Evolutionary conservation across 176 grass and related monocot genomes (phyloP), one percentile per base, ranked within the genome.

Genomic region (Musa beccarii): DNA sequence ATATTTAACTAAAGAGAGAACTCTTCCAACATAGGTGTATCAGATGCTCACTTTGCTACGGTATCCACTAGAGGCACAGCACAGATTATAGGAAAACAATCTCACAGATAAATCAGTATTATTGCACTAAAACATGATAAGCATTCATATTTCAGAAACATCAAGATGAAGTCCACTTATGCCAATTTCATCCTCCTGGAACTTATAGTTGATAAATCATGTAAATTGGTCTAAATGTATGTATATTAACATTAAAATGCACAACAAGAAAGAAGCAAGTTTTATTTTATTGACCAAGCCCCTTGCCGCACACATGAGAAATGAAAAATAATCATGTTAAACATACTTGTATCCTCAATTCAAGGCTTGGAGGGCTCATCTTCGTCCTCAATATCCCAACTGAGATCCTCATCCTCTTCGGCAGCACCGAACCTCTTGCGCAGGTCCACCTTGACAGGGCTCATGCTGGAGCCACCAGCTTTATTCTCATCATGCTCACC

Each of bases 401-500:
- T 75, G 53, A 75, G 72, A 75, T 57, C 72, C 8, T 59, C 72
- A 75, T 59, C 24, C 54, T 75, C 72, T 43, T 43, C 54, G 49
- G 54, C 23, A 75, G 54, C 54, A 49, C 72, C 11, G 19, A 59
- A 26, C n/a, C 72, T 59, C 20, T 75, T 75, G 72, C 1, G 14
- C 54, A 75, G 54, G 59, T 75, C 24, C 54, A 75, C 24, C 54
- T 59, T 49, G 14, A 17, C 26, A 55, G 25, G 54, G 11, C 14
- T 75, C 14, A 1, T 26, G 59, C 13, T 59, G 26, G 25, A 77
- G 80, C 51, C 83, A n/a, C 10, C 20, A 17, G 20, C 54, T 78
- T 80, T 87, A 80, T 93, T 97, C 29, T 97, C 86, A 69, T 85
- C 88, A 77, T 86, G 23, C 84, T 89, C 85, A 2, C 71, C 82